Base-by-base conservation (phyloP, 176 grass and related monocot genomes). In the Lolium multiflorum region DNA sequence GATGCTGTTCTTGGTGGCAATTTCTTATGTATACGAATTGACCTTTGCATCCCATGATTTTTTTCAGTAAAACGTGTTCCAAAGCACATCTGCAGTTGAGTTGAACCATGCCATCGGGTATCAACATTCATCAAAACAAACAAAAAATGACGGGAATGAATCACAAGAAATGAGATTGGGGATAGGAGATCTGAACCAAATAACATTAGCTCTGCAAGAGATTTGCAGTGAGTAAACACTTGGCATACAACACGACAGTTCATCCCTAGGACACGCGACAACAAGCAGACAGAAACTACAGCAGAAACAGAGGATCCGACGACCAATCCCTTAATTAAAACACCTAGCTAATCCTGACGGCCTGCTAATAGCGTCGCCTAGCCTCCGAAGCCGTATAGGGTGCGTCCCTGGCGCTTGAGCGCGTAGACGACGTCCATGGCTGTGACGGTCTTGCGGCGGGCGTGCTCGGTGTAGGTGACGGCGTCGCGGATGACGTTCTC, bases 341-440 rank as follows among this genome's bases (percentile, higher is more conserved):
- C 15, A 55, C n/a, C 59, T 63, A 63, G 28, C 61, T 31, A 64
- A 28, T 64, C 24, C 0, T 6, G 24, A 31, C 2, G 12, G 0
- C 61, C 4, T 13, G 22, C 11, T 12, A 2, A 1, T 22, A 20
- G n/a, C n/a, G n/a, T n/a, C n/a, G n/a, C n/a, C 39, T 87, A 92
- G 70, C 94, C 91, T 38, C 94, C 89, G 67, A 96, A 96, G 16
- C 94, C 94, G 38, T 96, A 96, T 78, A 96, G 80, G 73, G 94
- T 96, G 51, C 94, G 91, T 4, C 94, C 91, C 89, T 96, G 94
- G 84, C 91, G 89, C 78, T 96, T 96, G 84, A 96, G 94, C 22
- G 94, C 91, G 39, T 93, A 96, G 66, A 96, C 91, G 68, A 96
- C 94, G 74, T 96, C 94, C 91, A 96, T 96, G 91, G 94, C 91